A percentile compares a stretch with the other conserved stretches of the same genome.
Evolutionary conservation across 371 early-diverging fungal genomes (phyloP).

Genomic region (Syncephalastrum contaminatum): DNA sequence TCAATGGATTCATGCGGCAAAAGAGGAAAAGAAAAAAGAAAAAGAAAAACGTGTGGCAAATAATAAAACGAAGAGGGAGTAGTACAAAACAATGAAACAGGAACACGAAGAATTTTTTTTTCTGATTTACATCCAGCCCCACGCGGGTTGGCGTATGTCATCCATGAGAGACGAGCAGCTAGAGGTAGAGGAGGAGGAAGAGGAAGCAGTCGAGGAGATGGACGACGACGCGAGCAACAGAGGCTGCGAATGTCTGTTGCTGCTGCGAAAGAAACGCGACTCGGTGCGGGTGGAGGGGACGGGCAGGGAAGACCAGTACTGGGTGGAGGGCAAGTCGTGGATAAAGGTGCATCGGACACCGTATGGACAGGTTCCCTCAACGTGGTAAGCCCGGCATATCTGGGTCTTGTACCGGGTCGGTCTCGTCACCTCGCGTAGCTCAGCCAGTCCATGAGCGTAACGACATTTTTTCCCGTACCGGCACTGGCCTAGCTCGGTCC

Average conservation of each 20-base stretch:
- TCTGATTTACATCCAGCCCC: too few species aligned
- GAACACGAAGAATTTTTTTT: too few species aligned
- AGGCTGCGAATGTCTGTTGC: constrained; percentile 2
- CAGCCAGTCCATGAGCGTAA: constrained; percentile 89
- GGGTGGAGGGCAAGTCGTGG: constrained; percentile 48
- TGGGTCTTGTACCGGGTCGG: constrained; percentile 96
- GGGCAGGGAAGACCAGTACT: constrained; percentile 9
- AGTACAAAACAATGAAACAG: too few species aligned
- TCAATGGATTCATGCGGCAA: too few species aligned
- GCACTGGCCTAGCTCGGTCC: constrained; percentile 86
- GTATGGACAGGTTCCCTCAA: constrained; percentile 92
- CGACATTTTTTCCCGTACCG: constrained; percentile 93
- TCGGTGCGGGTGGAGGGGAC: constrained; percentile 17
- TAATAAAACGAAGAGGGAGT: too few species aligned
- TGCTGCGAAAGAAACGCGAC: constrained; percentile 16
- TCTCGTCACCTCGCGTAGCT: constrained; percentile 80
- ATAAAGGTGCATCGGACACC: constrained; percentile 96
- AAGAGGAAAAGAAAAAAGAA: too few species aligned
- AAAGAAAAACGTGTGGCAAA: too few species aligned
- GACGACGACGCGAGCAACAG: constrained; percentile 3
- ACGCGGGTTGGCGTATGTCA: too few species aligned
- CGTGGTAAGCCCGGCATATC: constrained; percentile 87
- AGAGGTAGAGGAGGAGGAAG: background rate
- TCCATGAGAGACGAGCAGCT: too few species aligned
- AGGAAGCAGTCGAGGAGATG: constrained; percentile 2